Percentiles rank a stretch among this genome's conserved stretches.
Conservation (phyloP, 345 rosid species). For the Populus euphratica region DNA sequence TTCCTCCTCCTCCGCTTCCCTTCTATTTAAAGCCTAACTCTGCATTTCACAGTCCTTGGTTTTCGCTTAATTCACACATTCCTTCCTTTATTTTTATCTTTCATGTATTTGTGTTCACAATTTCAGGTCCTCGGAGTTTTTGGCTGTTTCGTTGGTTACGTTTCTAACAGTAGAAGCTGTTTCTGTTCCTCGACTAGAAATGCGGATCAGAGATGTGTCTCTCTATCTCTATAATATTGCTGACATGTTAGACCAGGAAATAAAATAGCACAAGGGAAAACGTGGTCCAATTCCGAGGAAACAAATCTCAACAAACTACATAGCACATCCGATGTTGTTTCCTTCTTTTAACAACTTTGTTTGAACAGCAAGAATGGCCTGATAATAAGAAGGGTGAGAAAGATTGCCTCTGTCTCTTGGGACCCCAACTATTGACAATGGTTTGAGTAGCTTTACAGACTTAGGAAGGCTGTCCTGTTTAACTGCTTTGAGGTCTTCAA, state of each 20-base stretch:
- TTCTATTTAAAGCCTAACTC: not conserved
- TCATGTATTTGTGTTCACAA: not conserved
- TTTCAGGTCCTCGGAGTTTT: not conserved
- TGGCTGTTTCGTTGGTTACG: not conserved
- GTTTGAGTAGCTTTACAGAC: not conserved
- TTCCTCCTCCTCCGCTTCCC: not conserved
- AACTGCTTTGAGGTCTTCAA: too few species aligned
- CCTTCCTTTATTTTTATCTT: not conserved
- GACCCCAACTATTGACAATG: not conserved
- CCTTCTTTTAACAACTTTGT: not conserved
- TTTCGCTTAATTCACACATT: not conserved
- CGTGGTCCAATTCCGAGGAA: not conserved
- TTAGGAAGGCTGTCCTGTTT: not conserved
- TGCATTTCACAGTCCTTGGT: not conserved
- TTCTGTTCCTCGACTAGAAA: not conserved
- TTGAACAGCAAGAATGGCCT: not conserved
- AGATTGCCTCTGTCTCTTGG: not conserved
- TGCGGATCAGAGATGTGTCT: not conserved
- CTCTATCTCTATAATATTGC: not conserved
- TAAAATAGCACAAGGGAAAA: not conserved
- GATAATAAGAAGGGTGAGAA: not conserved
- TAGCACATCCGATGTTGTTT: not conserved
- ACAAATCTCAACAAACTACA: not conserved
- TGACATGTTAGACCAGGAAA: not conserved
- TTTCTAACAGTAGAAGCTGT: not conserved